Evolutionary conservation across 768 basidiomycete genomes (phyloP), one percentile per base, ranked within the genome.

Genomic region (Termitomyces sp.): DNA sequence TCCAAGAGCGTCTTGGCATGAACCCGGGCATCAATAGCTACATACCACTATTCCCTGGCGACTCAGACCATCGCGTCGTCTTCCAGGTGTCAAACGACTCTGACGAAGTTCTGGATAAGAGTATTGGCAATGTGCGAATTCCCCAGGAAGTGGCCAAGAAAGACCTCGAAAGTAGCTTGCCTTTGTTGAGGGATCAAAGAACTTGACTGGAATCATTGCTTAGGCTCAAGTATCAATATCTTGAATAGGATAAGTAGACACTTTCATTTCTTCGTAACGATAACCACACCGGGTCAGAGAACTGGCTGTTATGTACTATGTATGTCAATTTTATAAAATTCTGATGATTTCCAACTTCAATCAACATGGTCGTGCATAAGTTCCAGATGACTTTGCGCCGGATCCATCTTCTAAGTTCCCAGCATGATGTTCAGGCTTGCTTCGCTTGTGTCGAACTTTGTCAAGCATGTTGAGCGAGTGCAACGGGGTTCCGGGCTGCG

Each of bases 291-390:
- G 7, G 12, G 26, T n/a, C 13, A 18, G n/a, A n/a, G 9, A n/a
- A 1, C 22, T 24, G 13, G 10, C 1, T 8, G 9, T 10, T 26
- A 26, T 54, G 31, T 54, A 54, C 54, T 34, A 26, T 10, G 3
- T 18, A 45, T 24, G 3, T 8, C 4, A 20, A n/a, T 41, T 0
- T 41, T 46, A 45, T 44, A 55, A 36, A 13, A 12, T 18, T 3
- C 46, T 45, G 33, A 45, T 34, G 16, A 45, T 34, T 45, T 31
- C 16, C 16, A 15, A 26, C 20, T 56, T 42, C 1, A 12, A 54
- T 76, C 73, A 90, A 68, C 88, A 91, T 18, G 81, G 72, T 65
- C 84, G 87, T 49, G 87, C 78, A 66, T 81, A 90, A 4, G 89
- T 89, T 13, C 88, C 87, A 48, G 77, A 82, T 39, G 75, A 65